Evolutionary conservation across 2,329 filamentous ascomycete species (phyloP).

Genomic region (Plectosphaerella plurivora): DNA sequence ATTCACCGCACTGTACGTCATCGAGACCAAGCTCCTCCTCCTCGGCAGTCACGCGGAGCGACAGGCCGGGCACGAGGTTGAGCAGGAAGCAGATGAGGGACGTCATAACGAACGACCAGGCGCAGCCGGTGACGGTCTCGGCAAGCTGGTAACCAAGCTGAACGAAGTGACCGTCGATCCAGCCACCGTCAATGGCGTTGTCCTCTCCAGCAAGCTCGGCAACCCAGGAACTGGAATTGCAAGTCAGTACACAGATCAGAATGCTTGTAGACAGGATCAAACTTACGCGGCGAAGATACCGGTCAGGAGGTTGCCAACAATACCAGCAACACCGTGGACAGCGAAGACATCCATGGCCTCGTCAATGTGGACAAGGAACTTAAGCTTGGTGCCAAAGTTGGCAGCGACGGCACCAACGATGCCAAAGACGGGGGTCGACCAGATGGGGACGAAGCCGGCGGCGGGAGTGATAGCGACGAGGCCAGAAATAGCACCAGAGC

Average conservation of each 20-base stretch:
- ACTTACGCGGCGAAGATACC: conserved; percentile 69
- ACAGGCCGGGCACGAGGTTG: conserved; percentile 67
- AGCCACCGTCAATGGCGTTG: conserved; percentile 52
- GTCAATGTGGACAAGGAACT: conserved; percentile 69
- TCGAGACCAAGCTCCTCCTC: conserved; percentile 68
- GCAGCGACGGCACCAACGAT: conserved; percentile 59
- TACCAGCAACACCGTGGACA: conserved; percentile 81
- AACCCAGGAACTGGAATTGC: conserved; percentile 54
- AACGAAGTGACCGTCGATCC: conserved; percentile 66
- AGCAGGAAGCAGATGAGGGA: conserved; percentile 66
- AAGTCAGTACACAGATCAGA: conserved; percentile 4
- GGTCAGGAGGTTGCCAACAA: conserved; percentile 74
- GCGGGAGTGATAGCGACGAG: conserved; percentile 84
- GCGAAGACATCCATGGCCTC: conserved; percentile 90
- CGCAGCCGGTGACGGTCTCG: conserved; percentile 59
- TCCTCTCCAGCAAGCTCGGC: conserved; percentile 67
- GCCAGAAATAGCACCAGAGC: conserved; percentile 81
- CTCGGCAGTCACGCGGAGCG: conserved; percentile 61
- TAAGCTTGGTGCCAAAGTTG: conserved; percentile 86
- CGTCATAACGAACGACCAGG: conserved; percentile 63
- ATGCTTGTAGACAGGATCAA: background rate
- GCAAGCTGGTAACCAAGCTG: conserved; percentile 70
- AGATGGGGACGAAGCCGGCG: conserved; percentile 72
- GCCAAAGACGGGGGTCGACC: conserved; percentile 55
- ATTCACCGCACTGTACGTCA: conserved; percentile 75